These are phyloP conservation scores for Neurospora sp. DNA, from an alignment of 495 filamentous ascomycete genomes.

Conservation along the genomic window DNA sequence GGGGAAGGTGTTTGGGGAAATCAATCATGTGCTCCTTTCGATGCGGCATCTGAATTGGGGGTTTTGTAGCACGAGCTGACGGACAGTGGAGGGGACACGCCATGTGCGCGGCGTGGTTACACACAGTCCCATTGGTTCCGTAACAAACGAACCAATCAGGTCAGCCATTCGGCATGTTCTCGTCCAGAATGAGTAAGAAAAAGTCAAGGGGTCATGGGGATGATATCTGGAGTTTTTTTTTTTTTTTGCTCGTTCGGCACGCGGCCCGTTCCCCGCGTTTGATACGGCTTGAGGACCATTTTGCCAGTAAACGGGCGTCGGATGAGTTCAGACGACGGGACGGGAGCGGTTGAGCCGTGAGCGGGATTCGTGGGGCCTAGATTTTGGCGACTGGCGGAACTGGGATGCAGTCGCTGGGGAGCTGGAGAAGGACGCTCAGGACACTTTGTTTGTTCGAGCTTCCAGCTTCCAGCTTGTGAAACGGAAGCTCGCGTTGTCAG, in stretches of 20 bases:
- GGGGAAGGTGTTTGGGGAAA: not conserved
- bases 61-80: not conserved
- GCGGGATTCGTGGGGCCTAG: not conserved
- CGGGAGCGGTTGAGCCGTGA: not conserved
- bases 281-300: not conserved
- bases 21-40: not conserved
- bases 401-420: not conserved
- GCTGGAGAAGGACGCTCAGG: not conserved
- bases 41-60: not conserved
- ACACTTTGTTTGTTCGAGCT: not conserved
- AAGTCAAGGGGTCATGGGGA: not conserved
- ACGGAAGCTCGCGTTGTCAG: not conserved
- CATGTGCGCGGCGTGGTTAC: not conserved
- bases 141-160: not conserved
- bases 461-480: not conserved
- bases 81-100: not conserved
- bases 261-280: slow-evolving; percentile 6
- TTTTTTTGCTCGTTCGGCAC: slow-evolving; percentile 1
- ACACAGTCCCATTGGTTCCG: not conserved
- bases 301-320: not conserved
- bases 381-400: not conserved
- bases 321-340: not conserved
- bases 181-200: not conserved
- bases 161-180: not conserved
- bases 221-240: not conserved